Conservation (phyloP, 768 basidiomycete genomes). For the Amanita rubescens region DNA sequence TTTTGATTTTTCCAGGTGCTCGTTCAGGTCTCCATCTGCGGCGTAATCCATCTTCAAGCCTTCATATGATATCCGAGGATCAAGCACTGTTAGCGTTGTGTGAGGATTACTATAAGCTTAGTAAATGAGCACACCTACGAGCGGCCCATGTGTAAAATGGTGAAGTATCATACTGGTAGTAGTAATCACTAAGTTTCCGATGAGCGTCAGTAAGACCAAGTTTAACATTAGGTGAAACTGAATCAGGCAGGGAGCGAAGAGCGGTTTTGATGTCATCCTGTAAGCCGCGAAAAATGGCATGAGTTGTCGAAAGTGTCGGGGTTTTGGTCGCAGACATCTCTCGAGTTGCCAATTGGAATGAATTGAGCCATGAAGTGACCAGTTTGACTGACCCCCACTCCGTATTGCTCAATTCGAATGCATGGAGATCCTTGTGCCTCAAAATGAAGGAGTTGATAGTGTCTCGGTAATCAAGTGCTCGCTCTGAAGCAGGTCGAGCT, state of each 20-base stretch:
- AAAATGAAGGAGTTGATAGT: too few species aligned
- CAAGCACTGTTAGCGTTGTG: slow-evolving; percentile 22
- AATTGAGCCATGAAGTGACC: too few species aligned
- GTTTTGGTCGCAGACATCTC: slow-evolving; percentile 14
- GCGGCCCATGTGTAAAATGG: slow-evolving; percentile 22
- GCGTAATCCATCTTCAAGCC: slow-evolving; percentile 14
- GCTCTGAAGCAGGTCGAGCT: too few species aligned
- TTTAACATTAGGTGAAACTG: slow-evolving; percentile 8
- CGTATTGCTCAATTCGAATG: too few species aligned
- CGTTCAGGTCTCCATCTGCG: slow-evolving; percentile 13
- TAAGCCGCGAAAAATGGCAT: slow-evolving; percentile 26
- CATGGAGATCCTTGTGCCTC: too few species aligned
- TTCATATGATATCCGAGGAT: slow-evolving; percentile 24
- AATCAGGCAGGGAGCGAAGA: slow-evolving; percentile 14
- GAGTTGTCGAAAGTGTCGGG: slow-evolving; percentile 24
- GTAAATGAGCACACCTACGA: too few species aligned
- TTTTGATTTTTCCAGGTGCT: slow-evolving; percentile 14
- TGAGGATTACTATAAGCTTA: too few species aligned
- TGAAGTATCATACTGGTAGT: slow-evolving; percentile 23
- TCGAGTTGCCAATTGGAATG: background rate
- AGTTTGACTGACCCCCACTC: too few species aligned
- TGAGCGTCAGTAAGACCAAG: slow-evolving; percentile 21
- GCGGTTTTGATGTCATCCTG: slow-evolving; percentile 20
- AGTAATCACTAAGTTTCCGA: slow-evolving; percentile 26
- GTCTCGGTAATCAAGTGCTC: too few species aligned